Evolutionary conservation across 2,329 filamentous ascomycete genomes (phyloP).

Genomic region (Aspergillus vadensis): DNA sequence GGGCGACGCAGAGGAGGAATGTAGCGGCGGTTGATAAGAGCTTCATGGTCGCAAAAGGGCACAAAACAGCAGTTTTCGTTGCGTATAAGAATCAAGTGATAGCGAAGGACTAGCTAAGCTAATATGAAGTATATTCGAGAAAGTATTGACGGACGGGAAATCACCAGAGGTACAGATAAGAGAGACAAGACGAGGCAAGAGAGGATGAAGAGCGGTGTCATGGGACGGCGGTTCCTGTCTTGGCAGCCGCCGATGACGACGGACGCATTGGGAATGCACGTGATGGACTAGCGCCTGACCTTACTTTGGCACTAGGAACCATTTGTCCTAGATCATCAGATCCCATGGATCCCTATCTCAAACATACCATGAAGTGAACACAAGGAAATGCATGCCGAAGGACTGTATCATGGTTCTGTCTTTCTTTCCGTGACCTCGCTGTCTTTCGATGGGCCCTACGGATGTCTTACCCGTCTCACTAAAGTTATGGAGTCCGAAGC

Average conservation of each 20-base stretch:
- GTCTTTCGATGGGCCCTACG: neutral
- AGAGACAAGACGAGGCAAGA: constrained; percentile 1
- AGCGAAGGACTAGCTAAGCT: neutral
- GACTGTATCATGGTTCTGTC: neutral
- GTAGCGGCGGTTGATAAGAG: constrained; percentile 37
- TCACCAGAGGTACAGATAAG: neutral
- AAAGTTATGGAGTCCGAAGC: neutral
- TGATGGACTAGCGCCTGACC: constrained; percentile 4
- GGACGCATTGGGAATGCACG: constrained; percentile 3
- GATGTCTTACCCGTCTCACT: neutral
- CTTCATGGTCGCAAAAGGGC: constrained; percentile 39
- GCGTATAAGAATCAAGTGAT: neutral
- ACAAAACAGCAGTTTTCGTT: neutral
- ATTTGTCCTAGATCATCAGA: neutral
- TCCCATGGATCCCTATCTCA: neutral
- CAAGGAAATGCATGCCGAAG: neutral
- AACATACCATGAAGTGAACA: neutral
- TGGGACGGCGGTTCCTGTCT: constrained; percentile 14
- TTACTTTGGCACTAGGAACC: neutral
- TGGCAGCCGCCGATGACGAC: constrained; percentile 7
- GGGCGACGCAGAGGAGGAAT: constrained; percentile 49
- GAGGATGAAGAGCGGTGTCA: constrained; percentile 18
- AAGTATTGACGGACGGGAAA: neutral
- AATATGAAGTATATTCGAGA: neutral
- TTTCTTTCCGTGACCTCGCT: neutral